phyloP scores from a whole-genome alignment of 2,329 filamentous ascomycete species.

The Paecilomyces variotii region DNA sequence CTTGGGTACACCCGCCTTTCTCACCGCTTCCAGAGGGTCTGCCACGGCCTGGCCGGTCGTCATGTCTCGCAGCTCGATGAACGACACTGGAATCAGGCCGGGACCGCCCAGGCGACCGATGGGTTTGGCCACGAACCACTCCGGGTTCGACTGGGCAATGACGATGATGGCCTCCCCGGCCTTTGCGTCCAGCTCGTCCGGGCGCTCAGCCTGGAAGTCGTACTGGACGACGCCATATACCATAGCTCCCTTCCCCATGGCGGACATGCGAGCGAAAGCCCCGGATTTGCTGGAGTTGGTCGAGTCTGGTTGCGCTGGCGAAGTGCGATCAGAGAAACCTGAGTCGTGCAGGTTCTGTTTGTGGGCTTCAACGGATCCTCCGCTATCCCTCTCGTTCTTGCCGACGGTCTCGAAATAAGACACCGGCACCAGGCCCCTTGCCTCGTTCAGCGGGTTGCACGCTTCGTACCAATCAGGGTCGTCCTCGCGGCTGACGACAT shows the following conservation, averaged over 20 bases:
- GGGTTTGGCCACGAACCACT: constrained; percentile 99
- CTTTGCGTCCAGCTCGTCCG: constrained; percentile 94
- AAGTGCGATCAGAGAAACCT: constrained; percentile 64
- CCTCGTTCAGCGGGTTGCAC: constrained; percentile 78
- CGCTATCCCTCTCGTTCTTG: constrained; percentile 85
- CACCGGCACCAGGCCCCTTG: constrained; percentile 85
- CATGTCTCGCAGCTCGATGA: constrained; percentile 95
- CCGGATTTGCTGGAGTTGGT: constrained; percentile 24
- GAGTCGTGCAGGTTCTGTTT: constrained; percentile 73
- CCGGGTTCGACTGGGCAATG: constrained; percentile 94
- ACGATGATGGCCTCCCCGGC: constrained; percentile 95
- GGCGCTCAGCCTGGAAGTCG: constrained; percentile 87
- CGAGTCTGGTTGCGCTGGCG: constrained; percentile 25
- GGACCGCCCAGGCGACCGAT: constrained; percentile 94
- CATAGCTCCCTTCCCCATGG: constrained; percentile 64
- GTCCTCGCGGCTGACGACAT: constrained; percentile 93
- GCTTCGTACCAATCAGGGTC: constrained; percentile 97
- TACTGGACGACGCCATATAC: constrained; percentile 97
- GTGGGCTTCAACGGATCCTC: constrained; percentile 52
- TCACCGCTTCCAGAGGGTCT: constrained; percentile 78
- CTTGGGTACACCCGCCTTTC: constrained; percentile 79
- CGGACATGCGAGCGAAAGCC: constrained; percentile 34
- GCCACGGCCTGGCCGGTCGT: constrained; percentile 71
- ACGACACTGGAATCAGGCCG: constrained; percentile 90
- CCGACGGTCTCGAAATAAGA: constrained; percentile 88